phyloP scores from a whole-genome alignment of 345 rosid species.

The Brassica rapa region DNA sequence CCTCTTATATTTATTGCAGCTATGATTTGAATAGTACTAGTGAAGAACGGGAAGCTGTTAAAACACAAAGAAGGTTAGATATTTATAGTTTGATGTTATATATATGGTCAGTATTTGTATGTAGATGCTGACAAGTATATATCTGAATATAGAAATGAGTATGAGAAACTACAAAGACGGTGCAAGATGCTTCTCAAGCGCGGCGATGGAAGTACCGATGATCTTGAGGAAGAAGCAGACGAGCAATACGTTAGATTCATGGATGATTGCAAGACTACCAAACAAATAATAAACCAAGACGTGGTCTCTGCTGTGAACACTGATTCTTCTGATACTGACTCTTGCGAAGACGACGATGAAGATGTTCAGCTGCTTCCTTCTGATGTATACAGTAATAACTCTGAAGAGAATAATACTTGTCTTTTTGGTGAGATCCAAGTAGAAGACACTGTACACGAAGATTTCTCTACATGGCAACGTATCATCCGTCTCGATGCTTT shows the following conservation, averaged over 20 bases:
- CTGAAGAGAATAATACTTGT: conserved; percentile 43
- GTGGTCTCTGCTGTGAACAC: conserved; percentile 57
- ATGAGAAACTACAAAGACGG: conserved; percentile 76
- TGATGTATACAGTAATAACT: conserved; percentile 42
- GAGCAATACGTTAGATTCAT: conserved; percentile 47
- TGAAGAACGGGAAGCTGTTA: conserved; percentile 70
- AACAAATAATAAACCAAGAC: conserved; percentile 51
- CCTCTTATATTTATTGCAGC: conserved; percentile 43
- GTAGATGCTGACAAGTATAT: background rate
- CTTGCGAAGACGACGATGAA: conserved; percentile 80
- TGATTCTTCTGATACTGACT: conserved; percentile 88
- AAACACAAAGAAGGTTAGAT: conserved; percentile 64
- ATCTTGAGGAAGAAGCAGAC: conserved; percentile 54
- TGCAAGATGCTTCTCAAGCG: conserved; percentile 57
- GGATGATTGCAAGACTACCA: conserved; percentile 48
- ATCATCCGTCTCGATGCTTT: conserved; percentile 98
- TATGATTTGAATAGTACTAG: conserved; percentile 80
- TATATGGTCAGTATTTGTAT: background rate
- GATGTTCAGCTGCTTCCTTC: conserved; percentile 57
- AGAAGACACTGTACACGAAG: conserved; percentile 49
- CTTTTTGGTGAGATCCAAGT: conserved; percentile 40
- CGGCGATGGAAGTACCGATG: conserved; percentile 30
- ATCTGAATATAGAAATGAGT: conserved; percentile 67
- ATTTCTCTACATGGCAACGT: conserved; percentile 86
- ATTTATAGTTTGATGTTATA: background rate